Evolutionary conservation across 257 asterid species (phyloP), one percentile per base, ranked within the genome.

Genomic region (Nicotiana benthamiana): DNA sequence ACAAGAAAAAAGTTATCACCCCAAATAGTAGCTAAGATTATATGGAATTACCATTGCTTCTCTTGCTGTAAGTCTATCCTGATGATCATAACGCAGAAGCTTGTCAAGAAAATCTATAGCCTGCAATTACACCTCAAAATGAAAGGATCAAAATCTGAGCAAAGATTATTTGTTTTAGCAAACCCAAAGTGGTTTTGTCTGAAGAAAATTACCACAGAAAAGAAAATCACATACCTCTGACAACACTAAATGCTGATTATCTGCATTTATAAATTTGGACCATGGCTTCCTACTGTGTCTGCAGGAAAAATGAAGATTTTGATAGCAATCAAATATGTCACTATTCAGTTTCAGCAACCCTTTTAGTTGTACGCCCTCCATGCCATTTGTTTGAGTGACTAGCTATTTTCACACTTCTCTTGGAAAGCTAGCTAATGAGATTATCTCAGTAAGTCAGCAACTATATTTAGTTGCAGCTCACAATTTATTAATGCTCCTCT

Each of bases 211-310:
- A 24, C 24, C 22, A 46, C 78, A 46, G 40, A 72, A 40, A 40
- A 11, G 34, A 60, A 32, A 59, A 61, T 61, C 67, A n/a, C 70
- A 28, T 67, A 86, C 89, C 89, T 86, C 89, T 16, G 87, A 84
- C 5, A 86, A 86, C 36, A 84, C 86, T 52, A 86, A 80, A 84
- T 86, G 89, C 84, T 84, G 87, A 80, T 86, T 86, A 63, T 86
- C 89, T 54, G 84, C n/a, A 75, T 86, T 86, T 46, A 86, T 82
- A 77, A 86, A 86, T 67, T 74, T 86, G 67, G 87, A 82, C 89
- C 89, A 86, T 0, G 89, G 87, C 83, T 86, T 86, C 78, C 89
- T 82, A 82, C 89, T 84, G 79, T 86, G 87, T 83, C 89, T 86
- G 87, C 52, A 34, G 51, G 57, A 75, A 56, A 80, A 80, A 32